phyloP scores from a whole-genome alignment of 176 grass and related monocot species.

The Paspalum notatum region DNA sequence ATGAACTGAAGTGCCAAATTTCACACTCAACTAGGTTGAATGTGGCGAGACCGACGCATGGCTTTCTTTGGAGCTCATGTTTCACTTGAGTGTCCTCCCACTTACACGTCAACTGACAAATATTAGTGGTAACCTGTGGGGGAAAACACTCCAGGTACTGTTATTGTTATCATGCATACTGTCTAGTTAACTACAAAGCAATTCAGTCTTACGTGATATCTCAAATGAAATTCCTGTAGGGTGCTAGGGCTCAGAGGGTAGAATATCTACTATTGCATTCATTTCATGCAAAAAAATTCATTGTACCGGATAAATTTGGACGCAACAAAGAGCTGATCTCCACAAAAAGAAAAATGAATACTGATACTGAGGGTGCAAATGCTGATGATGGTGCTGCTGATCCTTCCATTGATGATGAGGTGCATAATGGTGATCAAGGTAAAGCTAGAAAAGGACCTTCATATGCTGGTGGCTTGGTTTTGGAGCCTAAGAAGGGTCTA shows the following conservation, averaged over 20 bases:
- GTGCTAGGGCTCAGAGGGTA: conserved; percentile 96
- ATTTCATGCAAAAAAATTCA: conserved; percentile 93
- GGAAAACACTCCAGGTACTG: conserved; percentile 90
- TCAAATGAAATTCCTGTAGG: conserved; percentile 53
- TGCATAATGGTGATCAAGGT: conserved; percentile 60
- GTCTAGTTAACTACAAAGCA: conserved; percentile 6
- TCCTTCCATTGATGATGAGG: conserved; percentile 57
- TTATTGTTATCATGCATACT: conserved; percentile 1
- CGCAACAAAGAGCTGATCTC: conserved; percentile 60
- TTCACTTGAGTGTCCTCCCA: conserved; percentile 92
- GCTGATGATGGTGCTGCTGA: conserved; percentile 50
- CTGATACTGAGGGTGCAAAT: conserved; percentile 52
- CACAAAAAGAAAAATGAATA: conserved; percentile 79
- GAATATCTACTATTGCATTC: conserved; percentile 94
- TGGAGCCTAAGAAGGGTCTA: conserved; percentile 97
- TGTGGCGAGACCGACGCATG: conserved; percentile 90
- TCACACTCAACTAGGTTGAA: conserved; percentile 64
- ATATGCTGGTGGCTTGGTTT: conserved; percentile 95
- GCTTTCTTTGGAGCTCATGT: conserved; percentile 95
- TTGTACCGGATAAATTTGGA: conserved; percentile 83
- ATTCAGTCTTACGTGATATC: conserved; percentile 27
- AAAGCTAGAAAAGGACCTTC: conserved; percentile 88
- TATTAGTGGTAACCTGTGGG: conserved; percentile 95
- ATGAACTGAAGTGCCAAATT: conserved; percentile 45
- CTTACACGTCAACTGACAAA: conserved; percentile 94